Conservation (phyloP, 176 grass and related monocot species). For the Musa schizocarpa region DNA sequence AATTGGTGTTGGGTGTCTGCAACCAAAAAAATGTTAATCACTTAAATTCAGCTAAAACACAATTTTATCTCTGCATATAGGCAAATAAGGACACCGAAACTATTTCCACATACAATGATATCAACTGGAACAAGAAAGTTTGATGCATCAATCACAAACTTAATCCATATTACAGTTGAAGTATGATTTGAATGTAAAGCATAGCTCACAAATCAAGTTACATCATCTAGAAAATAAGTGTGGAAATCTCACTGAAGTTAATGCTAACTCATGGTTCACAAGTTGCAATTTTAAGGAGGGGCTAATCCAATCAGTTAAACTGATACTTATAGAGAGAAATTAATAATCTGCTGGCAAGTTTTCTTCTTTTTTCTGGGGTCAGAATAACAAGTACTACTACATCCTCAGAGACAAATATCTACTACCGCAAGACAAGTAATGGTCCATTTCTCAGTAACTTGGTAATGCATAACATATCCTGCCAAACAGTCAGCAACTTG, state of each 20-base stretch:
- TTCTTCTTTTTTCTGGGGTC: too few species aligned
- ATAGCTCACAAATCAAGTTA: too few species aligned
- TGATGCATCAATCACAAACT: neutral
- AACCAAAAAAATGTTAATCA: neutral
- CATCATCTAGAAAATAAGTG: too few species aligned
- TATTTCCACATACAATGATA: neutral
- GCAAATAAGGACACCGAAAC: neutral
- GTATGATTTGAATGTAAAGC: neutral
- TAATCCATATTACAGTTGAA: neutral
- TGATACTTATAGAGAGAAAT: too few species aligned
- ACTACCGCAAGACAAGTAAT: neutral
- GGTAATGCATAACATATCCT: too few species aligned
- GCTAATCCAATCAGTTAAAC: too few species aligned
- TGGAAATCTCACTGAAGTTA: too few species aligned
- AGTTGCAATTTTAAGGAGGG: neutral
- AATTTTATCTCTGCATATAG: neutral
- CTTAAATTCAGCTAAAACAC: neutral
- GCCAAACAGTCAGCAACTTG: too few species aligned
- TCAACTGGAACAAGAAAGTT: neutral
- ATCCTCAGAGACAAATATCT: neutral
- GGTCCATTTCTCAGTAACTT: neutral
- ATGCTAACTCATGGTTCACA: neutral
- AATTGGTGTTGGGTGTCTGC: conserved; percentile 11
- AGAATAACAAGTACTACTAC: too few species aligned
- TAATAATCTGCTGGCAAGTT: too few species aligned